Evolutionary conservation across 2,329 filamentous ascomycete genomes (phyloP).

Genomic region (Calonectria naviculata): DNA sequence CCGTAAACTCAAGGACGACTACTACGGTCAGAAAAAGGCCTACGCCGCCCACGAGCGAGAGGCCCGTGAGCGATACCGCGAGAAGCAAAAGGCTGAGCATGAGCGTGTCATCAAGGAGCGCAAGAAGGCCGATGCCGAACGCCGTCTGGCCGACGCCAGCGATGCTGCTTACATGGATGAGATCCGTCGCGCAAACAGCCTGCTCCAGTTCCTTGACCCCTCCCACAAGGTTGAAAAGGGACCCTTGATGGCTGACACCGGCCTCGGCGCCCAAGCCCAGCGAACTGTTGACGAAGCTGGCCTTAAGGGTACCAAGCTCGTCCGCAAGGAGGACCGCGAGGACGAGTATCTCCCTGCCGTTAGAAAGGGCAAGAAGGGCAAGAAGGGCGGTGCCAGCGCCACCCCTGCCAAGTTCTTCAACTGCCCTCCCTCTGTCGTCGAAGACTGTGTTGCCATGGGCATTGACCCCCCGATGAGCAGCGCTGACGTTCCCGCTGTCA

Average conservation of each 20-base stretch:
- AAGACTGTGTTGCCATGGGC: constrained; percentile 86
- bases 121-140: constrained; percentile 80
- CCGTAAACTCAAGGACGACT: constrained; percentile 89
- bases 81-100: constrained; percentile 85
- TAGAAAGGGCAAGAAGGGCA: constrained; percentile 91
- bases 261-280: constrained; percentile 81
- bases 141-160: constrained; percentile 82
- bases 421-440: constrained; percentile 90
- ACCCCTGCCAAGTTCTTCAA: constrained; percentile 74
- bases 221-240: constrained; percentile 74
- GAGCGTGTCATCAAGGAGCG: constrained; percentile 77
- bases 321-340: constrained; percentile 88
- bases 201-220: constrained; percentile 94
- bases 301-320: constrained; percentile 85
- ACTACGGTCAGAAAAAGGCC: constrained; percentile 86
- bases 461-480: constrained; percentile 90
- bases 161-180: constrained; percentile 92
- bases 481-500: constrained; percentile 79
- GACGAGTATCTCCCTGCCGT: constrained; percentile 86
- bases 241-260: constrained; percentile 72
- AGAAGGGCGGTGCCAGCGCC: constrained; percentile 65
- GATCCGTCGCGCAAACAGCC: constrained; percentile 86
- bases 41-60: constrained; percentile 86
- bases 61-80: constrained; percentile 78
- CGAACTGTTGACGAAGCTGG: constrained; percentile 87